Percentiles rank a stretch among this genome's conserved stretches.
Conservation (phyloP, 2,329 filamentous ascomycete species). For the Aspergillus ochraceoroseus region DNA sequence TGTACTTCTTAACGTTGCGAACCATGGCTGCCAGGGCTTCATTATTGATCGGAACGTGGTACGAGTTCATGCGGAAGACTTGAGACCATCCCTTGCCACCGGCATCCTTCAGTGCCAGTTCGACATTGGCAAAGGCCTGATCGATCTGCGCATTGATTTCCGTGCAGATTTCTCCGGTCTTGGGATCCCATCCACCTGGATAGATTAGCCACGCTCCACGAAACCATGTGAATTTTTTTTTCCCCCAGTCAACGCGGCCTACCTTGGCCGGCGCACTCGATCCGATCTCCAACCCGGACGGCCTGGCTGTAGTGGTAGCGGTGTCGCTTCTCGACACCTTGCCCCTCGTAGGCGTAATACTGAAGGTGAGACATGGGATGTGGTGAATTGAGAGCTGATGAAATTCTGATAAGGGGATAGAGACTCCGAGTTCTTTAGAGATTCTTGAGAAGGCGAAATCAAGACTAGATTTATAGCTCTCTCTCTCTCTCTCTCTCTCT, state of each 20-base stretch:
- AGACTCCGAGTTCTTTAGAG: no score
- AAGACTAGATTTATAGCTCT: no score
- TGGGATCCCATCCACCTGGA: constrained; percentile 35
- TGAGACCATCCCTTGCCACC: constrained; percentile 50
- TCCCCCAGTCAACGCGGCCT: no score
- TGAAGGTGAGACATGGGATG: constrained; percentile 40
- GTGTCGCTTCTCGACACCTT: constrained; percentile 36
- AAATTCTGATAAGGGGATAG: no score
- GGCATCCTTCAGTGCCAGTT: constrained; percentile 48
- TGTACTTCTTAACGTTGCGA: constrained; percentile 48
- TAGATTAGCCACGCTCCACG: background rate
- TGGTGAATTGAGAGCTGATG: no score
- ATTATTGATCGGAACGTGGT: constrained; percentile 44
- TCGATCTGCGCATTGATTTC: constrained; percentile 48
- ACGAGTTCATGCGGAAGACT: constrained; percentile 49
- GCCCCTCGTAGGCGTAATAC: constrained; percentile 40
- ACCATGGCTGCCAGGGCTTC: constrained; percentile 42
- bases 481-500: no score
- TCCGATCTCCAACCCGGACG: constrained; percentile 47
- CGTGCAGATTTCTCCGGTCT: constrained; percentile 22
- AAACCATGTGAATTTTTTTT: background rate
- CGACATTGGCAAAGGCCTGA: constrained; percentile 55
- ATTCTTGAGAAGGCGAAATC: no score
- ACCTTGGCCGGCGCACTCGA: constrained; percentile 40
- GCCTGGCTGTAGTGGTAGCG: constrained; percentile 46